These are phyloP conservation scores for Alternaria infectoria DNA, from an alignment of 2,329 filamentous ascomycete species.

Conservation along the genomic window DNA sequence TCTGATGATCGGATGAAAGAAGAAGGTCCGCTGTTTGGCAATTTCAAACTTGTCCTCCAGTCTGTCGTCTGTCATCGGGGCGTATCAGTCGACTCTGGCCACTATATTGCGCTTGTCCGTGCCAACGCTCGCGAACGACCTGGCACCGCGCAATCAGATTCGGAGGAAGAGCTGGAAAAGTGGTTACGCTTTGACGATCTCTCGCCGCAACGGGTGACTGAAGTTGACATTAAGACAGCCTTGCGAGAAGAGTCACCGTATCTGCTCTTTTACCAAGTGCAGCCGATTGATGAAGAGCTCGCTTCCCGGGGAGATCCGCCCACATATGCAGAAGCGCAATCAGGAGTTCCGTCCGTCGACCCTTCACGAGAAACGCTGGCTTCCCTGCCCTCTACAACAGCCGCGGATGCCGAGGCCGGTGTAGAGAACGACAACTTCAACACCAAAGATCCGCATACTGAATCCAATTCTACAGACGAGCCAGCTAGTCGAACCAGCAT, in stretches of 20 bases:
- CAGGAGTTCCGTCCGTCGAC: conserved; percentile 23
- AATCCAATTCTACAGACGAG: conserved; percentile 27
- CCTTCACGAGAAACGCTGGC: conserved; percentile 40
- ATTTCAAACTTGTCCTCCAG: conserved; percentile 91
- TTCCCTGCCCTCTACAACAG: conserved; percentile 19
- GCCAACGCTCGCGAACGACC: conserved; percentile 58
- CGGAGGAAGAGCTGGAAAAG: conserved; percentile 49
- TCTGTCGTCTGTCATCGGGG: conserved; percentile 93
- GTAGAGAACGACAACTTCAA: conserved; percentile 35
- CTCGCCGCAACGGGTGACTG: conserved; percentile 70
- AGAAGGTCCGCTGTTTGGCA: conserved; percentile 74
- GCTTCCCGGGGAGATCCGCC: conserved; percentile 48
- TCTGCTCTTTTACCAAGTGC: conserved; percentile 91
- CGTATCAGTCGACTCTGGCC: conserved; percentile 82
- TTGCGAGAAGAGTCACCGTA: conserved; percentile 91
- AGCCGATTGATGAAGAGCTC: conserved; percentile 79
- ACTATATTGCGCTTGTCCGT: conserved; percentile 87
- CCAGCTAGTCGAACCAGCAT: conserved; percentile 41
- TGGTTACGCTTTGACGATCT: conserved; percentile 97
- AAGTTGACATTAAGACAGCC: conserved; percentile 78
- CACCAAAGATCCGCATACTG: conserved; percentile 17
- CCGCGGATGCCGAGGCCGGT: conserved; percentile 26
- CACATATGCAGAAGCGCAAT: conserved; percentile 47
- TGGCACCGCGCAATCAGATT: conserved; percentile 57
- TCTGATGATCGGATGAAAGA: conserved; percentile 74